Evolutionary conservation across 345 rosid genomes (phyloP), one percentile per base, ranked within the genome.

Genomic region (Firmiana major): DNA sequence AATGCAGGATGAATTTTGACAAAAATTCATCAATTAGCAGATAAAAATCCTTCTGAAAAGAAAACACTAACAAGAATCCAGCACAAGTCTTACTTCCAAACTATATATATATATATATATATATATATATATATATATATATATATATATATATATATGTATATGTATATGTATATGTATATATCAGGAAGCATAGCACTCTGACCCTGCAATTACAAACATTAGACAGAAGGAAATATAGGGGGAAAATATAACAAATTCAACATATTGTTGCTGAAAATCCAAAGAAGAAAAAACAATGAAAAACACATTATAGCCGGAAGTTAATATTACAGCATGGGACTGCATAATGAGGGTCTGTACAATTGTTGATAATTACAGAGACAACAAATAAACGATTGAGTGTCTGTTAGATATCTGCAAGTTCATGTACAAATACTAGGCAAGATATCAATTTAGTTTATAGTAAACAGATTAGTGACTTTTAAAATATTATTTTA

Each of bases 341-440:
- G 38, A 74, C 55, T 24, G 40, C 68, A 74, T 60, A 19, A 59
- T 63, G 45, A 62, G 26, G 31, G 78, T 38, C 77, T 78, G 80
- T 79, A 82, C 85, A 79, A 76, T 45, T 77, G 71, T 65, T 60
- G 38, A 31, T 78, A 72, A 26, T 62, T 78, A 72, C 81, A 75
- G 24, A 82, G 79, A 80, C 85, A 79, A 76, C 77, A 82, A 72
- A 83, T 74, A 78, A 83, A 84, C 69, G 81, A 79, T 51, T 63
- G 79, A 66, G 77, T 63, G 81, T 80, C 78, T 77, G 88, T 81
- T 82, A 81, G 86, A 83, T 78, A 86, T 78, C 66, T 80, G 79
- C 83, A 82, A 74, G 84, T 81, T 79, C 77, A 86, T 84, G 74
- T 82, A 86, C 84, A 88, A 86, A 65, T 77, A 88, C 86, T 82